phyloP scores from a whole-genome alignment of 164 flowering plant genomes.

The Chimonanthus salicifolius region DNA sequence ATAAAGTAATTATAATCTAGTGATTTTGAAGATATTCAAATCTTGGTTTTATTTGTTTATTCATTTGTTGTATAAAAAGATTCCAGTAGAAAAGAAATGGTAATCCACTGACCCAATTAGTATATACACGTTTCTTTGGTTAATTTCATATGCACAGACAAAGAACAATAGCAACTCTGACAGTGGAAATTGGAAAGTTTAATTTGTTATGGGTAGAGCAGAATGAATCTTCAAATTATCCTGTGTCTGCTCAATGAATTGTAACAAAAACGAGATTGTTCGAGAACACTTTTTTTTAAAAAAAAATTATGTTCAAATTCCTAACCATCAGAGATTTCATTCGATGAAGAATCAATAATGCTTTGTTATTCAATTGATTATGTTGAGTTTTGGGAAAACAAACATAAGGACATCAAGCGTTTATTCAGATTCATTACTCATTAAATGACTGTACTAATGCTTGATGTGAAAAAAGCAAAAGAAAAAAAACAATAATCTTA shows the following conservation, averaged over 20 bases:
- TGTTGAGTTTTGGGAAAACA: not conserved
- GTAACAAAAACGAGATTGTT: not conserved
- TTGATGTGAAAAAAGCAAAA: too few relatives aligned
- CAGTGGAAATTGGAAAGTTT: not conserved
- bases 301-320: too few relatives aligned
- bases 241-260: too few relatives aligned
- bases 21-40: not conserved
- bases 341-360: not conserved
- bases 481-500: too few relatives aligned
- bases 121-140: not conserved
- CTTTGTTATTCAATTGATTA: not conserved
- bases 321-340: not conserved
- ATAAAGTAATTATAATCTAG: not conserved
- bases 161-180: not conserved
- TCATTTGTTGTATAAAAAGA: not conserved
- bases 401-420: not conserved
- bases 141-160: too few relatives aligned
- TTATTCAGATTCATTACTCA: not conserved
- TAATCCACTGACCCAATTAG: not conserved
- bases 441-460: not conserved
- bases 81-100: slow-evolving; percentile 1
- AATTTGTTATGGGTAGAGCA: not conserved
- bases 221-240: too few relatives aligned
- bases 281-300: not conserved
- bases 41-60: not conserved